phyloP scores from a whole-genome alignment of 345 rosid species.

The Salix koriyanagi region DNA sequence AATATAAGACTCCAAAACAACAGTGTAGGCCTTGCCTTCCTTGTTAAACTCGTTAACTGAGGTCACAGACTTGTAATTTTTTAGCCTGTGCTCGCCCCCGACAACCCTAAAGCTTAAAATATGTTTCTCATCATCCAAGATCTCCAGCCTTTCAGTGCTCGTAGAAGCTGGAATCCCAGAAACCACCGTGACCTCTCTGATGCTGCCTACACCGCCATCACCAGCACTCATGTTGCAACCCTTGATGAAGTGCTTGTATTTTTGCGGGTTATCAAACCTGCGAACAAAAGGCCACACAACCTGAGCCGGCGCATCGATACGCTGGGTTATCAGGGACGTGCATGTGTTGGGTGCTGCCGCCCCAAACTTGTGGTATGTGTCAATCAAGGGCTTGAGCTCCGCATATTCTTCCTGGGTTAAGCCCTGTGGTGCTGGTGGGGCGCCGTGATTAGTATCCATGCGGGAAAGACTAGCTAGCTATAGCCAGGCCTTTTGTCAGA shows the following conservation, averaged over 20 bases:
- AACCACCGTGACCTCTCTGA: constrained; percentile 67
- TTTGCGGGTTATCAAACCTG: constrained; percentile 59
- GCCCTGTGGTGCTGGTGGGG: constrained; percentile 35
- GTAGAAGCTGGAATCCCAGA: constrained; percentile 82
- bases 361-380: constrained; percentile 55
- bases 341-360: constrained; percentile 46
- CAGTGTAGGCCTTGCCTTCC: constrained; percentile 44
- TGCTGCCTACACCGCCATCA: constrained; percentile 58
- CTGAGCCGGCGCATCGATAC: constrained; percentile 59
- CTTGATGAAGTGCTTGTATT: constrained; percentile 84
- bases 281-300: constrained; percentile 68
- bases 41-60: constrained; percentile 61
- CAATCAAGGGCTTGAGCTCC: constrained; percentile 47
- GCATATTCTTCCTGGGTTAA: constrained; percentile 48
- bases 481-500: background rate
- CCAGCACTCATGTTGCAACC: constrained; percentile 48
- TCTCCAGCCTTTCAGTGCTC: constrained; percentile 81
- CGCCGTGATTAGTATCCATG: background rate
- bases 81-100: constrained; percentile 80
- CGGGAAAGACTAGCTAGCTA: background rate
- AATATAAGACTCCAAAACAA: constrained; percentile 69
- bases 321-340: constrained; percentile 68
- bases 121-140: constrained; percentile 61
- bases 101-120: constrained; percentile 72
- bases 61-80: constrained; percentile 68